These are phyloP conservation scores for Pseudisothecium myosuroides DNA, from an alignment of 225 moss, liverwort and hornwort genomes.

Conservation along the genomic window DNA sequence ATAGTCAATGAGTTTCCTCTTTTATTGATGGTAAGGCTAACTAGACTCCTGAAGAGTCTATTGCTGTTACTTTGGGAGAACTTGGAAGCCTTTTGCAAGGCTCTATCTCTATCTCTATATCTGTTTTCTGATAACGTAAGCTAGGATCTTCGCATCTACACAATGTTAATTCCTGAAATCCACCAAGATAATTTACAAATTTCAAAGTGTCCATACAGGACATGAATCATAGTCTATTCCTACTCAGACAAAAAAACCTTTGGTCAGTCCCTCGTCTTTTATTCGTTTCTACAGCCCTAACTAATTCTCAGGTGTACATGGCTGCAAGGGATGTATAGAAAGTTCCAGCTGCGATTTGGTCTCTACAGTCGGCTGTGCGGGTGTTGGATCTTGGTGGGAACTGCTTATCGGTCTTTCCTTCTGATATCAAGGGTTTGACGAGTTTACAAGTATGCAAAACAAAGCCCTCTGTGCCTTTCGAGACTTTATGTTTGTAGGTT, in stretches of 20 bases:
- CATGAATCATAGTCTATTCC: background rate
- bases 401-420: constrained; percentile 52
- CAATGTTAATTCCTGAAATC: background rate
- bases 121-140: background rate
- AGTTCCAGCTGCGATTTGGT: constrained; percentile 83
- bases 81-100: background rate
- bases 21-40: background rate
- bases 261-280: background rate
- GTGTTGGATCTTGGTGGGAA: constrained; percentile 83
- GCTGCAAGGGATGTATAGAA: constrained; percentile 81
- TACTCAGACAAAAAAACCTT: background rate
- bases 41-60: background rate
- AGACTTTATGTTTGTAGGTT: background rate
- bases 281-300: background rate
- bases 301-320: constrained; percentile 53
- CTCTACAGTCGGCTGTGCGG: constrained; percentile 63
- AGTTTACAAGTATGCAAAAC: constrained; percentile 63
- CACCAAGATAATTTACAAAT: background rate
- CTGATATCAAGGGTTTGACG: constrained; percentile 35
- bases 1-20: background rate
- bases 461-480: background rate
- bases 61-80: background rate
- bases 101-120: background rate
- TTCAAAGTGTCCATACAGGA: background rate
- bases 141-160: background rate